phyloP scores from a whole-genome alignment of 805 yeast species.

The Nakazawaea pomicola region DNA sequence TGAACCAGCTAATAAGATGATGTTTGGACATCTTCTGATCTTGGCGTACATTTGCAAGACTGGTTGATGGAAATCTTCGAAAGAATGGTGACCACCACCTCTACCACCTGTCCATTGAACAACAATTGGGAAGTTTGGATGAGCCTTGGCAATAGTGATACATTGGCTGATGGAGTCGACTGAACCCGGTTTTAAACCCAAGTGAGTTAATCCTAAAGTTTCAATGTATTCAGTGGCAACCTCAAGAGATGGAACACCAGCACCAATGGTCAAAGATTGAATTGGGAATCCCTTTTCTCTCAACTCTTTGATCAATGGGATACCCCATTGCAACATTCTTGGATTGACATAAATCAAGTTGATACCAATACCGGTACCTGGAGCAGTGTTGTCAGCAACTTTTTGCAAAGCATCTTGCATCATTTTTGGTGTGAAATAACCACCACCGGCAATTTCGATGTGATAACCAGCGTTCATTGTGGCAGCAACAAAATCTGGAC shows the following conservation, averaged over 20 bases:
- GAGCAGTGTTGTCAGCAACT: conserved; percentile 62
- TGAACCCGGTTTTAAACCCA: conserved; percentile 97
- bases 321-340: conserved; percentile 97
- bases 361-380: conserved; percentile 88
- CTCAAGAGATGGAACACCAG: conserved; percentile 98
- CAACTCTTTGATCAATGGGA: conserved; percentile 86
- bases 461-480: conserved; percentile 95
- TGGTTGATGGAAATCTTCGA: conserved; percentile 98
- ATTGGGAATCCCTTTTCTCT: conserved; percentile 93
- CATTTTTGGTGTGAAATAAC: conserved; percentile 72
- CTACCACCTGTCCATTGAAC: conserved; percentile 99
- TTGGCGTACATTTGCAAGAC: conserved; percentile 91
- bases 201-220: conserved; percentile 85
- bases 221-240: conserved; percentile 96
- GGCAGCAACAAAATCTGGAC: conserved; percentile 90
- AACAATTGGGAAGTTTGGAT: conserved; percentile 94
- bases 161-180: conserved; percentile 86
- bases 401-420: conserved; percentile 74
- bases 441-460: conserved; percentile 99
- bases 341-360: conserved; percentile 96
- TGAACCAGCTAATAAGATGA: conserved; percentile 91
- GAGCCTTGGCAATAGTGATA: conserved; percentile 88
- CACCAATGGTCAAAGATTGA: conserved; percentile 95
- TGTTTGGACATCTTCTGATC: conserved; percentile 87
- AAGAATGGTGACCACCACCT: conserved; percentile 99